Conservation (phyloP, 768 basidiomycete genomes). For the Hirschioporus abietinus region DNA sequence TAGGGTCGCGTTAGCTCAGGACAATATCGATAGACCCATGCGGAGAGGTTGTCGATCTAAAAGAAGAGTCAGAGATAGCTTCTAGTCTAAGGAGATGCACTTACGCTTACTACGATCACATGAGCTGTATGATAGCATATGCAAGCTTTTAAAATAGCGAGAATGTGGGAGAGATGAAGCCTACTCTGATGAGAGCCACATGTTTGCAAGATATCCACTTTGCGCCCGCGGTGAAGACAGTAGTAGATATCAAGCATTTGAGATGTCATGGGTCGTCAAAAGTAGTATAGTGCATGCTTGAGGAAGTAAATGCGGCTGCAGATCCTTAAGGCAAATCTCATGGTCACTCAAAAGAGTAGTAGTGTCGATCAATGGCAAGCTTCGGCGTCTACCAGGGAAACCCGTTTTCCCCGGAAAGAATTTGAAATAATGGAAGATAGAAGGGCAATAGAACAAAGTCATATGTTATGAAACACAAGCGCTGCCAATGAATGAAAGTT, state of each 20-base stretch:
- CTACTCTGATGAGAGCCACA: not conserved
- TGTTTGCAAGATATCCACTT: not conserved
- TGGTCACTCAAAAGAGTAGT: not conserved
- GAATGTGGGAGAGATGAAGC: not conserved
- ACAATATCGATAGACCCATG: not conserved
- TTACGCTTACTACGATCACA: not conserved
- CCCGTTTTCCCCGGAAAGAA: not conserved
- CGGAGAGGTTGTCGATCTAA: not conserved
- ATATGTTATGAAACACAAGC: not conserved
- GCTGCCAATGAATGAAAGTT: not conserved
- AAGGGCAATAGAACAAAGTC: not conserved
- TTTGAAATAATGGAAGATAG: not conserved
- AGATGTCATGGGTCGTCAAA: no score
- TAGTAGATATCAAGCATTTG: no score
- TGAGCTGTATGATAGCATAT: not conserved
- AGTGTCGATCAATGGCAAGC: not conserved
- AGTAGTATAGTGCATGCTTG: no score
- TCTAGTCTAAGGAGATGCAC: not conserved
- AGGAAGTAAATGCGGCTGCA: not conserved
- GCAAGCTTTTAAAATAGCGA: not conserved
- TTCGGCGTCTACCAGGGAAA: not conserved
- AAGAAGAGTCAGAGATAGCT: not conserved
- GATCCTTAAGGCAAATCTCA: not conserved
- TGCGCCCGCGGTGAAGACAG: no score
- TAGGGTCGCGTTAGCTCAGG: not conserved